Evolutionary conservation across 805 yeast species (phyloP), one percentile per base, ranked within the genome.

Genomic region (Saccharomycopsis vini): DNA sequence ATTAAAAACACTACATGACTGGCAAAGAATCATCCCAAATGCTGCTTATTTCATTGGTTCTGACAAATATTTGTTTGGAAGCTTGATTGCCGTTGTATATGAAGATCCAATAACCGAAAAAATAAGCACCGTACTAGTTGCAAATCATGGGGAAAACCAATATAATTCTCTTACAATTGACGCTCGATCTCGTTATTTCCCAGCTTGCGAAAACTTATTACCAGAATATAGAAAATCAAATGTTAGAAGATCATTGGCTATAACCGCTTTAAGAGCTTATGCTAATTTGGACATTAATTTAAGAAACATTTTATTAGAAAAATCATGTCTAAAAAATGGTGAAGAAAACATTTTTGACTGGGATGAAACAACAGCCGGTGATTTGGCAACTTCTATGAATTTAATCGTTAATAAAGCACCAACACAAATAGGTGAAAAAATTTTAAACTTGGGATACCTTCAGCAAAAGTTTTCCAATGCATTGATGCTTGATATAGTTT

Each of bases 291-390:
- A 71, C 58, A 54, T 65, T 52, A 31, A 28, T 15, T 45, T 56
- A 7, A 41, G 62, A 22, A 31, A 50, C 16, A 19, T 38, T 19
- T 40, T 49, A 21, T 41, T 43, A 24, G 42, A 52, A 10, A 31
- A 37, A 15, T 13, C 12, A 10, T 20, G 38, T 5, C 19, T 18
- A 12, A 35, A 40, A 23, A 23, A 40, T 16, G 44, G 35, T 20
- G 29, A 19, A 45, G 2, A 30, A 56, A 42, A 42, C 45, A 16
- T 42, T 36, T 62, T 62, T 50, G 69, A 72, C 58, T 69, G 79
- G 74, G 97, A 90, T 60, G 95, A 86, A 53, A 81, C 90, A 0
- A 70, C 73, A 43, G 95, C 96, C 1, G 97, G 97, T 0, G 71
- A 72, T 7, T 57, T 85, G 22, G 95, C 96, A 0, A 75, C 82